Conservation (phyloP, 139 green algal genomes). For the Picochlorum costavermella region DNA sequence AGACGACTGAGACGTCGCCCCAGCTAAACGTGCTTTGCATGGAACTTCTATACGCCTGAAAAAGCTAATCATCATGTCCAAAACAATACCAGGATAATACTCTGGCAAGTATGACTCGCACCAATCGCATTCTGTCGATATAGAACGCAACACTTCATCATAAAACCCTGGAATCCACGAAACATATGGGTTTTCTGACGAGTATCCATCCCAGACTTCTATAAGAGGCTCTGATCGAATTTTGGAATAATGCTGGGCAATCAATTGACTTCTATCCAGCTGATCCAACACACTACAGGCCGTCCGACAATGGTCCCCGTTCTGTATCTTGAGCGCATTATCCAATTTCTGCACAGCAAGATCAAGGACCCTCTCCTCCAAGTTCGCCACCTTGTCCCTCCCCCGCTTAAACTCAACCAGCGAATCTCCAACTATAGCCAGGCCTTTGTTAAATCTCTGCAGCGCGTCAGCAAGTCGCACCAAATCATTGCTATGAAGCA, state of each 20-base stretch:
- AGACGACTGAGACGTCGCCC: slow-evolving; percentile 23
- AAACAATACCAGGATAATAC: slow-evolving; percentile 35
- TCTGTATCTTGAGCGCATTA: slow-evolving; percentile 45
- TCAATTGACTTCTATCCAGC: slow-evolving; percentile 36
- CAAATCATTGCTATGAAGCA: slow-evolving; percentile 67
- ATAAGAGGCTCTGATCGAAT: slow-evolving; percentile 36
- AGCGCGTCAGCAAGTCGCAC: slow-evolving; percentile 66
- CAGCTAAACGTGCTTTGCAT: slow-evolving; percentile 27
- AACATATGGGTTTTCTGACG: slow-evolving; percentile 19
- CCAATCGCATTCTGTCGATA: slow-evolving; percentile 59
- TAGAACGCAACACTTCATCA: slow-evolving; percentile 39
- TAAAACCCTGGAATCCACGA: slow-evolving; percentile 61
- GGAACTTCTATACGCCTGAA: slow-evolving; percentile 22
- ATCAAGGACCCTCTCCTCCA: slow-evolving; percentile 73
- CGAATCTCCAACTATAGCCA: slow-evolving; percentile 46
- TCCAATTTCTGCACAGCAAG: slow-evolving; percentile 63
- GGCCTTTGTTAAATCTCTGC: slow-evolving; percentile 60
- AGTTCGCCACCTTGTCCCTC: slow-evolving; percentile 20
- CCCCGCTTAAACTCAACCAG: slow-evolving; percentile 36
- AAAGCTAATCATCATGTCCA: slow-evolving; percentile 31
- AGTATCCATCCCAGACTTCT: slow-evolving; percentile 38
- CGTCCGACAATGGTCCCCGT: slow-evolving; percentile 25
- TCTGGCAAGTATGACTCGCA: slow-evolving; percentile 34
- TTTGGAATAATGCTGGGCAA: slow-evolving; percentile 55
- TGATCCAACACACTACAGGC: slow-evolving; percentile 48